Evolutionary conservation across 768 basidiomycete genomes (phyloP).

Genomic region (Lactifluus echinatus): DNA sequence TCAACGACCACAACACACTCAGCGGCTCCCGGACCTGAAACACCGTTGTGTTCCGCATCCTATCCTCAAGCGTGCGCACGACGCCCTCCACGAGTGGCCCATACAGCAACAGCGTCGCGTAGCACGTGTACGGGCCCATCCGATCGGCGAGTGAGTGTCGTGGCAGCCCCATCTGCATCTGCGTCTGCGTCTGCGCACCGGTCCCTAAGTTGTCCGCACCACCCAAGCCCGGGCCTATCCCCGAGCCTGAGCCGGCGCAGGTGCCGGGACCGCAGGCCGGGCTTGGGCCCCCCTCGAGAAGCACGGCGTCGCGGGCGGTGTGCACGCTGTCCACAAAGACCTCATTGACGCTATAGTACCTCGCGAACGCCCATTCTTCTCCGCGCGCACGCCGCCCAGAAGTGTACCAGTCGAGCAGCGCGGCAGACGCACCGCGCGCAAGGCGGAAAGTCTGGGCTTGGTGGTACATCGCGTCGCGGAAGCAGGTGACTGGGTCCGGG

Average conservation of each 20-base stretch:
- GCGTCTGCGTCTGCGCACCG: neutral
- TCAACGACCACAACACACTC: constrained; percentile 78
- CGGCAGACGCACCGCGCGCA: constrained; percentile 47
- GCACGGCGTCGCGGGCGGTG: constrained; percentile 67
- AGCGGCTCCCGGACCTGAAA: constrained; percentile 47
- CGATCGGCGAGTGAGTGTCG: constrained; percentile 46
- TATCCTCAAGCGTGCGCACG: constrained; percentile 37
- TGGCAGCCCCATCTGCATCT: constrained; percentile 22
- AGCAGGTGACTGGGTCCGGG: constrained; percentile 92
- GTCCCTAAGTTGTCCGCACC: too few species aligned
- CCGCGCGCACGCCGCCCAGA: constrained; percentile 75
- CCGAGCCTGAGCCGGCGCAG: too few species aligned
- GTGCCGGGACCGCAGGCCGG: too few species aligned
- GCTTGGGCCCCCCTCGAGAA: constrained; percentile 56
- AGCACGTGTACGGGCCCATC: constrained; percentile 80
- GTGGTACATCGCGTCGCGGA: constrained; percentile 70
- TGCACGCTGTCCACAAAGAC: constrained; percentile 56
- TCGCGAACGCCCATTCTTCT: constrained; percentile 85
- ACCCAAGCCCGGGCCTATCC: too few species aligned
- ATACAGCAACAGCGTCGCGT: constrained; percentile 75
- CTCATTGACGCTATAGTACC: constrained; percentile 82
- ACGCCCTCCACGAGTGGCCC: constrained; percentile 53
- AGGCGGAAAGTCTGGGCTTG: constrained; percentile 78
- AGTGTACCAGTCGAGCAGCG: constrained; percentile 87
- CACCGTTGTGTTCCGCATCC: constrained; percentile 51